Base-by-base conservation (phyloP, 129 eudicot genomes). In the Calendula officinalis region DNA sequence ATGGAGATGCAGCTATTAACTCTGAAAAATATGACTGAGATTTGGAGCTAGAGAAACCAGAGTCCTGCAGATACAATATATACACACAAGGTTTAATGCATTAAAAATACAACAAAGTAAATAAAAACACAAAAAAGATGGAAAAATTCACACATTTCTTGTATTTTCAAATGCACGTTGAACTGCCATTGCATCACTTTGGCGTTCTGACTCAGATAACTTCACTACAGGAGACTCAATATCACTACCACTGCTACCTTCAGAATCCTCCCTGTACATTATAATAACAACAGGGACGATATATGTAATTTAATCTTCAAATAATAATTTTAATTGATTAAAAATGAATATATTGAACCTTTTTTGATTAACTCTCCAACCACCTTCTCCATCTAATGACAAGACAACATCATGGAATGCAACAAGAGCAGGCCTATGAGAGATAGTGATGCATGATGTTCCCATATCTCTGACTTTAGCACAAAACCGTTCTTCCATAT, bases 341-440 rank as follows among this genome's bases (percentile, higher is more conserved):
- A 7, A 14, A 49, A 70, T n/a, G n/a, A n/a, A n/a, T n/a, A n/a
- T n/a, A n/a, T 57, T 70, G 40, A 73, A 94, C 99, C 94, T 84
- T 75, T 86, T 89, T 65, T 80, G 72, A 63, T 86, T 83, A 66
- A 89, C 95, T 56, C 82, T 77, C 99, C 99, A 94, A 57, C 99
- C 97, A 57, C 99, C 99, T 89, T 94, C 99, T 53, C 99, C 99
- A 60, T 94, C 97, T 90, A 94, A 79, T 7, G 99, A 94, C 70
- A 94, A 73, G 35, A 94, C 97, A 22, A 94, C 80, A 66, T 94
- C 99, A 63, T 94, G 99, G 67, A 94, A 94, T 48, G 99, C 99
- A 75, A 94, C 99, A 60, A 94, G 82, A 15, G 99, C 99, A 78
- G 99, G 99, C 36, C 99, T 88, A 57, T 94, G 97, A 70, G 99